Evolutionary conservation across 2,329 filamentous ascomycete genomes (phyloP).

Genomic region (Claviceps purpurea): DNA sequence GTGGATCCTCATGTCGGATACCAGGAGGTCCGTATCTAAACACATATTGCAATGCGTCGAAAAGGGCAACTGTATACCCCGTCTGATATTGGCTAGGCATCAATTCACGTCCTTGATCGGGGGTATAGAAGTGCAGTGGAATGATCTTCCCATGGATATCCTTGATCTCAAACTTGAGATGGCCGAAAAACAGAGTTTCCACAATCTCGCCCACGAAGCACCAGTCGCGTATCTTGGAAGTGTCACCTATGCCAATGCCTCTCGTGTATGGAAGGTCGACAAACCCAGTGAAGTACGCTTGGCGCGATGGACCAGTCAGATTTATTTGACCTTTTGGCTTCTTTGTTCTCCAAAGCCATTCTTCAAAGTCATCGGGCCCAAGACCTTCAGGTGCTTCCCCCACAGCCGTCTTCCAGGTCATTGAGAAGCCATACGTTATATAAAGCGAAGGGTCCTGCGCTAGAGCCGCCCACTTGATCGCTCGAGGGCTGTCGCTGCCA

Average conservation of each 20-base stretch:
- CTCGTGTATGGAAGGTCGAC: background rate
- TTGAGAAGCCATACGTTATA: background rate
- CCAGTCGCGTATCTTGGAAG: background rate
- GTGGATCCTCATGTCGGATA: background rate
- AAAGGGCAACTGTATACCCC: background rate
- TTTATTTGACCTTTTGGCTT: background rate
- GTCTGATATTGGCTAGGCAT: background rate
- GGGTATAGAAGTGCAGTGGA: background rate
- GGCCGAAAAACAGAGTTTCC: background rate
- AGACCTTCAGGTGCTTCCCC: background rate
- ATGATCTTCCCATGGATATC: no score
- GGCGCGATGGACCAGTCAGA: background rate
- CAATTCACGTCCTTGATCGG: background rate
- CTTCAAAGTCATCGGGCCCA: background rate
- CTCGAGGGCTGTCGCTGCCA: background rate
- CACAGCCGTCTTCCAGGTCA: background rate
- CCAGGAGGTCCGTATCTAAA: background rate
- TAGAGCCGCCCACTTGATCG: background rate
- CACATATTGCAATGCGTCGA: background rate
- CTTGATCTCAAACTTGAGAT: no score
- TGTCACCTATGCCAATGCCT: background rate
- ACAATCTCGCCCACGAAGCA: background rate
- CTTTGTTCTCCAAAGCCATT: background rate
- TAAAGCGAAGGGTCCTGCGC: no score
- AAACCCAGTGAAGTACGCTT: background rate